These are phyloP conservation scores for Suillus brevipes DNA, from an alignment of 768 basidiomycete genomes.

Conservation along the genomic window DNA sequence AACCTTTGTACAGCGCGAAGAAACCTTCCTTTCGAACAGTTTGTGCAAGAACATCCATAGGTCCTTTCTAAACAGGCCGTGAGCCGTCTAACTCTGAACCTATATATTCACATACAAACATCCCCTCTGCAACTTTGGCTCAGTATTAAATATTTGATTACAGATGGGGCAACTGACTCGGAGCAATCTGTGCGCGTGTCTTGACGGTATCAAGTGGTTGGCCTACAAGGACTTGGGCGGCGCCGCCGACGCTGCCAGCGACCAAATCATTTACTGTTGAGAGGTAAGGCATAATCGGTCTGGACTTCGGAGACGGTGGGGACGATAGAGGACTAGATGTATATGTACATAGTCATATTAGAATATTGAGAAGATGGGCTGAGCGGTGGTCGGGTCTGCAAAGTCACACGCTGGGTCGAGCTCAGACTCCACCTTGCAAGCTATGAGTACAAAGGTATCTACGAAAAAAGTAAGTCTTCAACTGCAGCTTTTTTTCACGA, in stretches of 20 bases:
- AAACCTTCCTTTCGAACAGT: slow-evolving; percentile 87
- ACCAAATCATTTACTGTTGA: slow-evolving; percentile 78
- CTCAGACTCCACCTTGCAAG: background rate
- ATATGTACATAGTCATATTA: background rate
- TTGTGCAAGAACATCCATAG: slow-evolving; percentile 84
- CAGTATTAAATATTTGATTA: slow-evolving; percentile 6
- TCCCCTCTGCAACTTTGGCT: slow-evolving; percentile 53
- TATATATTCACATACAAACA: slow-evolving; percentile 70
- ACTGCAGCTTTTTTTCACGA: background rate
- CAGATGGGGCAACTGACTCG: slow-evolving; percentile 49
- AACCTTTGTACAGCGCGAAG: slow-evolving; percentile 94
- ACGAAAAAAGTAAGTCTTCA: background rate
- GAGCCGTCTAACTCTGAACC: background rate
- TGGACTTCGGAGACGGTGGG: background rate
- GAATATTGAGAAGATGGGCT: background rate
- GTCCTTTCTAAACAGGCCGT: slow-evolving; percentile 66
- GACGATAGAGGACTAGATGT: background rate
- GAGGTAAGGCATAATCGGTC: slow-evolving; percentile 28
- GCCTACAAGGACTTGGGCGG: slow-evolving; percentile 92
- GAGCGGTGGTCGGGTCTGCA: background rate
- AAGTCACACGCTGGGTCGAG: background rate
- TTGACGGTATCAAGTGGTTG: slow-evolving; percentile 90
- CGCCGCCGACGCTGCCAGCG: slow-evolving; percentile 90
- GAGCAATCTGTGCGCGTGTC: slow-evolving; percentile 85
- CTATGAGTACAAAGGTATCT: background rate